Conservation (phyloP, 2,329 filamentous ascomycete genomes). For the Penicillium sp. region DNA sequence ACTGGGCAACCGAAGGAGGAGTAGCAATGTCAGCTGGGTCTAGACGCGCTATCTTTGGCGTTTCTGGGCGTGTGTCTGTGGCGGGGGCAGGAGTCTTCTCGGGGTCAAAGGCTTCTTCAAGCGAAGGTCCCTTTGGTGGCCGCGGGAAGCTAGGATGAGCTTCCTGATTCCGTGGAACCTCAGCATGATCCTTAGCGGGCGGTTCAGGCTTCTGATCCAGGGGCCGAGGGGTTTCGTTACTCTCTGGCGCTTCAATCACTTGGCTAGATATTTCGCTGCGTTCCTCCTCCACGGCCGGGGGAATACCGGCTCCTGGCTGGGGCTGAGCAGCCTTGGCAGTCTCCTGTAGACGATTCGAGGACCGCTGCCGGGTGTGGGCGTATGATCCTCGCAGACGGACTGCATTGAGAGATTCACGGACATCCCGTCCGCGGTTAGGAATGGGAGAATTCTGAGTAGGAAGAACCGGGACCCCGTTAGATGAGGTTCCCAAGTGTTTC, state of each 20-base stretch:
- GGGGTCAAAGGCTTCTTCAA: slow-evolving; percentile 39
- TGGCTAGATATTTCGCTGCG: slow-evolving; percentile 37
- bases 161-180: slow-evolving; percentile 48
- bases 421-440: slow-evolving; percentile 75
- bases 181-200: slow-evolving; percentile 31
- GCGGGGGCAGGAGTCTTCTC: slow-evolving; percentile 24
- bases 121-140: slow-evolving; percentile 35
- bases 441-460: slow-evolving; percentile 55
- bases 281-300: slow-evolving; percentile 59
- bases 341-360: slow-evolving; percentile 55
- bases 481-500: slow-evolving; percentile 80
- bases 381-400: slow-evolving; percentile 62
- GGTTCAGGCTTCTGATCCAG: slow-evolving; percentile 47
- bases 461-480: slow-evolving; percentile 82
- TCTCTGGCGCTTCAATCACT: slow-evolving; percentile 17
- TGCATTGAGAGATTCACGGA: slow-evolving; percentile 78
- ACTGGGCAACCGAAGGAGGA: slow-evolving; percentile 53
- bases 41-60: slow-evolving; percentile 26
- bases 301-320: slow-evolving; percentile 52
- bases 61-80: slow-evolving; percentile 22
- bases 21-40: slow-evolving; percentile 27
- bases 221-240: slow-evolving; percentile 21
- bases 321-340: slow-evolving; percentile 52
- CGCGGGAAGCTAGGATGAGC: slow-evolving; percentile 59
- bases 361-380: slow-evolving; percentile 53